A percentile compares a stretch with the other conserved stretches of the same genome.
Evolutionary conservation across 2,329 filamentous ascomycete genomes (phyloP).

Genomic region (Aspergillus brasiliensis): DNA sequence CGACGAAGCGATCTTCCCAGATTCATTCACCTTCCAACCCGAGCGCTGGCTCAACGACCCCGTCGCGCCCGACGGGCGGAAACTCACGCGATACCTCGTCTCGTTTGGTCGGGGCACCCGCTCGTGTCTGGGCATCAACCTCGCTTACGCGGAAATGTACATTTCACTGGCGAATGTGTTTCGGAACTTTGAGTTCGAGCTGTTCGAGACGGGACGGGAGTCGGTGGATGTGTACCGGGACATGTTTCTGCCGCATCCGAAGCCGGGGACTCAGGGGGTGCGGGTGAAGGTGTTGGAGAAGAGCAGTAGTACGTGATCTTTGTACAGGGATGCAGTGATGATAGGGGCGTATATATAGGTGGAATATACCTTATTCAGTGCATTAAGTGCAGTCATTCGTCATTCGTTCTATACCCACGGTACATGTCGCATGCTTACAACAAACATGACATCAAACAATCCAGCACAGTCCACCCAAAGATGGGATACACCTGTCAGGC

Average conservation of each 20-base stretch:
- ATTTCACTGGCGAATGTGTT: constrained; percentile 16
- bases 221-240: constrained; percentile 13
- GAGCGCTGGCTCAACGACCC: constrained; percentile 17
- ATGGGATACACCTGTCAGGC: no score
- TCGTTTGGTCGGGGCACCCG: constrained; percentile 15
- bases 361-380: no score
- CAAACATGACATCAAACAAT: no score
- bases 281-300: constrained; percentile 8
- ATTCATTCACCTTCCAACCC: constrained; percentile 13
- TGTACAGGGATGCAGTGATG: neutral
- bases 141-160: constrained; percentile 18
- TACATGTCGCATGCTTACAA: no score
- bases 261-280: constrained; percentile 14
- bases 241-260: constrained; percentile 15
- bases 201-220: constrained; percentile 13
- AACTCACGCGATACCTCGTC: constrained; percentile 13
- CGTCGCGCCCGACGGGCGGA: constrained; percentile 10
- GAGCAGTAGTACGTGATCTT: no score
- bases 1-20: constrained; percentile 17
- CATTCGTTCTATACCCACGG: no score
- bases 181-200: constrained; percentile 16
- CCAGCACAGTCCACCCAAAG: no score
- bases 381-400: no score
- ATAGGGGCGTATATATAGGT: neutral
- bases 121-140: constrained; percentile 15